phyloP scores from a whole-genome alignment of 2,329 filamentous ascomycete genomes.

The Bipolaris zeicola region DNA sequence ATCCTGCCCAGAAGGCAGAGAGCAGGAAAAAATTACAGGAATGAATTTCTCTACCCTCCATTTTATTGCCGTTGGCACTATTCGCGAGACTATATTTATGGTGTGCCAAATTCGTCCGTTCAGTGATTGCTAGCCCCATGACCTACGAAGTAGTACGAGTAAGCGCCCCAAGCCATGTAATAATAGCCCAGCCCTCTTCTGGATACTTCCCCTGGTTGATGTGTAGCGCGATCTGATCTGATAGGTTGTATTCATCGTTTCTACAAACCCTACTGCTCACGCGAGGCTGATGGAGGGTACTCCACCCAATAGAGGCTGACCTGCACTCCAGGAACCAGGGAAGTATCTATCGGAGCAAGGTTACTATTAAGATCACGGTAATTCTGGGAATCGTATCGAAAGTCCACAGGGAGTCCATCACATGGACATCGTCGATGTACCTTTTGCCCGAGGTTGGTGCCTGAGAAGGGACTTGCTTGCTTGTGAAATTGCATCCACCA shows the following conservation, averaged over 20 bases:
- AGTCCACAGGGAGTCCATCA: slow-evolving; percentile 17
- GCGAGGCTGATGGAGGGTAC: slow-evolving; percentile 6
- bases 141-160: slow-evolving; percentile 5
- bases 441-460: slow-evolving; percentile 22
- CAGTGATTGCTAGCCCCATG: slow-evolving; percentile 13
- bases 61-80: neutral
- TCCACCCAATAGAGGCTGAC: slow-evolving; percentile 12
- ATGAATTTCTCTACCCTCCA: neutral
- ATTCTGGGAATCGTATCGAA: slow-evolving; percentile 3
- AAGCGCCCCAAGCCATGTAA: slow-evolving; percentile 14
- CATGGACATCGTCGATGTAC: slow-evolving; percentile 17
- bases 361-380: slow-evolving; percentile 29
- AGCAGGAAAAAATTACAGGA: neutral
- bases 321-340: slow-evolving; percentile 7
- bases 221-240: neutral
- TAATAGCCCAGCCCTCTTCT: slow-evolving; percentile 4
- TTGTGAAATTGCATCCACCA: slow-evolving; percentile 21
- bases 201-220: slow-evolving; percentile 17
- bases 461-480: slow-evolving; percentile 14
- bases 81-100: neutral
- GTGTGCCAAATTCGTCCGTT: slow-evolving; percentile 9
- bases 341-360: slow-evolving; percentile 14
- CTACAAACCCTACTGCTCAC: neutral
- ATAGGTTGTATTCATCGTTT: slow-evolving; percentile 11
- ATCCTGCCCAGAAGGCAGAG: neutral